Conservation (phyloP, 1,139 yeast species). For the Hyphopichia pseudoburtonii region DNA sequence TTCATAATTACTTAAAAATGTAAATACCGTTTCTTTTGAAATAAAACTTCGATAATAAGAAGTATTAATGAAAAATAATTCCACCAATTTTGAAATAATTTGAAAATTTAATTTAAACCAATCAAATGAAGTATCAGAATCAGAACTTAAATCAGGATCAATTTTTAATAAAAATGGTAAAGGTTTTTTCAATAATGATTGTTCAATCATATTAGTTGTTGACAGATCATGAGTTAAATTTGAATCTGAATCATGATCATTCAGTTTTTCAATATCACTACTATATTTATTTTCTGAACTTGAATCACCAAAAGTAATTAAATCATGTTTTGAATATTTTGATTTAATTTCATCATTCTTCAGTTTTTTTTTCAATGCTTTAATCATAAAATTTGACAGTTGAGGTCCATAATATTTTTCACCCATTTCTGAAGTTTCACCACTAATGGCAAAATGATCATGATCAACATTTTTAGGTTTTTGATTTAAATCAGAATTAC, state of each 20-base stretch:
- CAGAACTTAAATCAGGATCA: slow-evolving; percentile 23
- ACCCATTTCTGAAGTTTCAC: slow-evolving; percentile 30
- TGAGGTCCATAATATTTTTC: slow-evolving; percentile 52
- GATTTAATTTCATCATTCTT: slow-evolving; percentile 8
- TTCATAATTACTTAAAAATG: slow-evolving; percentile 30
- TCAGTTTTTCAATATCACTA: slow-evolving; percentile 5
- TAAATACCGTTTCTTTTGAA: slow-evolving; percentile 23
- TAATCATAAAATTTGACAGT: slow-evolving; percentile 48
- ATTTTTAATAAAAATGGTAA: slow-evolving; percentile 27
- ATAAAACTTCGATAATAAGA: slow-evolving; percentile 35
- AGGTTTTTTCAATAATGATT: slow-evolving; percentile 29
- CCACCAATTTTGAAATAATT: slow-evolving; percentile 28
- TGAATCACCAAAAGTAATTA: slow-evolving; percentile 14
- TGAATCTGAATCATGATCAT: slow-evolving; percentile 13
- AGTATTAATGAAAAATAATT: slow-evolving; percentile 30
- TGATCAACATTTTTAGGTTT: slow-evolving; percentile 1
- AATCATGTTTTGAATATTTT: slow-evolving; percentile 8
- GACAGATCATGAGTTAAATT: slow-evolving; percentile 7
- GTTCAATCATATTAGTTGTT: slow-evolving; percentile 16
- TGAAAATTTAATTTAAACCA: slow-evolving; percentile 21
- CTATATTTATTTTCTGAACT: slow-evolving; percentile 7
- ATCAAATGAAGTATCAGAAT: slow-evolving; percentile 21
- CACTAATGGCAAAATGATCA: slow-evolving; percentile 12
- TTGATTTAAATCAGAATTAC: neutral
- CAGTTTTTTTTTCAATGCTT: slow-evolving; percentile 22